A percentile compares a stretch with the other conserved stretches of the same genome.
These are phyloP conservation scores for Scutellaria barbata DNA, from an alignment of 257 asterid species.

Conservation along the genomic window DNA sequence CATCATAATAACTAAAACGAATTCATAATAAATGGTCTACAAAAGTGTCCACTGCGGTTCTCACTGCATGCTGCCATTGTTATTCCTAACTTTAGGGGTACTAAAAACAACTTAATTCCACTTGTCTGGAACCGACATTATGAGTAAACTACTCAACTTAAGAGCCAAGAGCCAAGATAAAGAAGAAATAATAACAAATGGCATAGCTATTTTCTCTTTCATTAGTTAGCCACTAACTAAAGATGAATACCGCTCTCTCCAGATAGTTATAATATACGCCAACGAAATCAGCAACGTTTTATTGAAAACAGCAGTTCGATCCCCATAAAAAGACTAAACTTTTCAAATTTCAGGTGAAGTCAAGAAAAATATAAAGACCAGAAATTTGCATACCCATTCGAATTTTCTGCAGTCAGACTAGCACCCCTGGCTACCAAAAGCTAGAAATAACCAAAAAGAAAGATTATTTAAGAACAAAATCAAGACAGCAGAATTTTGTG, in stretches of 20 bases:
- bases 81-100: background rate
- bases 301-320: background rate
- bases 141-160: no score
- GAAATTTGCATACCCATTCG: constrained; percentile 63
- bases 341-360: background rate
- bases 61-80: background rate
- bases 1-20: background rate
- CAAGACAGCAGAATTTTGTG: background rate
- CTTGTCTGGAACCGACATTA: background rate
- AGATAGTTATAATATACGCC: background rate
- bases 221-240: background rate
- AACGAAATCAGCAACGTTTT: background rate
- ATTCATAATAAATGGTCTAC: background rate
- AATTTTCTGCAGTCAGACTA: constrained; percentile 62
- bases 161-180: background rate
- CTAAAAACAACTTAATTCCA: background rate
- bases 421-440: constrained; percentile 81
- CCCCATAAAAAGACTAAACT: background rate
- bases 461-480: constrained; percentile 5
- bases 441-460: constrained; percentile 48
- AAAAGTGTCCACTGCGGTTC: background rate
- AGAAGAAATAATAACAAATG: background rate
- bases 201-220: background rate
- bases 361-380: background rate
- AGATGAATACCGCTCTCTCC: background rate